phyloP scores from a whole-genome alignment of 768 basidiomycete species.

The Macrolepiota fuliginosa region DNA sequence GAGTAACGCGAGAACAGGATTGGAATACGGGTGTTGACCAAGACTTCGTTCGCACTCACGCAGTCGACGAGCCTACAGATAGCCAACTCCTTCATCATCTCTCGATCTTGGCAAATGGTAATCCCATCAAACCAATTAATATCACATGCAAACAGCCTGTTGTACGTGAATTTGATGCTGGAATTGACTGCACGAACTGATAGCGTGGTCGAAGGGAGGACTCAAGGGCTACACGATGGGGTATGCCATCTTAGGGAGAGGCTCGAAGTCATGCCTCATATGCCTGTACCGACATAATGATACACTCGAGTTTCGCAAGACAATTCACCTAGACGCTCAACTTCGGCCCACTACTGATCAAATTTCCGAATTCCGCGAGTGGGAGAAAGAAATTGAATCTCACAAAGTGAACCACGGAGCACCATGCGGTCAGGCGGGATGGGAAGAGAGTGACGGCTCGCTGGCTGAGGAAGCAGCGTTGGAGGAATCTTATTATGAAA shows the following conservation, averaged over 20 bases:
- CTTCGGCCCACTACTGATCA: not conserved
- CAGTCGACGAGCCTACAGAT: too few relatives aligned
- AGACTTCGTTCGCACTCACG: not conserved
- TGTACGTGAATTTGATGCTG: not conserved
- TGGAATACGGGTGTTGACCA: not conserved
- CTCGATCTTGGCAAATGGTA: not conserved
- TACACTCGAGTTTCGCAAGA: not conserved
- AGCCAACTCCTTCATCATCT: not conserved
- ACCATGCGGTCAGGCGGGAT: too few relatives aligned
- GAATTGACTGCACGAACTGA: not conserved
- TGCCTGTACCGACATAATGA: not conserved
- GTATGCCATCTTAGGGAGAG: not conserved
- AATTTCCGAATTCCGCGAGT: not conserved
- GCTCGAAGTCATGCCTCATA: too few relatives aligned
- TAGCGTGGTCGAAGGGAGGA: not conserved
- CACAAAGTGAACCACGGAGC: too few relatives aligned
- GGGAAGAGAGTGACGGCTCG: too few relatives aligned
- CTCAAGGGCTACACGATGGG: not conserved
- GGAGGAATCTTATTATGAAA: too few relatives aligned
- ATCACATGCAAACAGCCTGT: not conserved
- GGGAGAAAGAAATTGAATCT: not conserved
- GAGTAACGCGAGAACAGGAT: not conserved
- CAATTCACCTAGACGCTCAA: not conserved
- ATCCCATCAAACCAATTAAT: slow-evolving; percentile 1
- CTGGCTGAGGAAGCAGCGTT: too few relatives aligned